Percentiles rank a stretch among this genome's conserved stretches.
Evolutionary conservation across 768 basidiomycete genomes (phyloP).

Genomic region (Boletus patriciae): DNA sequence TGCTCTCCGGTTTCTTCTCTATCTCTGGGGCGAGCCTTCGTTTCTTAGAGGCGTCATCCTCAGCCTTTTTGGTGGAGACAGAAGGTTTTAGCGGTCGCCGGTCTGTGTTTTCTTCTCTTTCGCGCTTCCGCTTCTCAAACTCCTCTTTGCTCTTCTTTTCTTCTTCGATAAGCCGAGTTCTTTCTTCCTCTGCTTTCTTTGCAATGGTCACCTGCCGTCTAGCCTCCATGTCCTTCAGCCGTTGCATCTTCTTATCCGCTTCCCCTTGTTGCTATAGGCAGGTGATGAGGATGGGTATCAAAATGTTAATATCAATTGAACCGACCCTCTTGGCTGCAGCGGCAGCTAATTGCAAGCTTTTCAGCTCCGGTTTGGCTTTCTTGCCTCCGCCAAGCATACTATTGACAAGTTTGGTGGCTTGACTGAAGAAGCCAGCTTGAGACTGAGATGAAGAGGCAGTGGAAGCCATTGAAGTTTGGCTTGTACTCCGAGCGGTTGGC

Average conservation of each 20-base stretch:
- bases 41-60: slow-evolving; percentile 73
- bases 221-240: slow-evolving; percentile 79
- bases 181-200: slow-evolving; percentile 80
- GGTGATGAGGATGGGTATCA: slow-evolving; percentile 7
- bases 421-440: slow-evolving; percentile 63
- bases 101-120: slow-evolving; percentile 74
- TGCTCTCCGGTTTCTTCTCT: slow-evolving; percentile 57
- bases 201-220: slow-evolving; percentile 70
- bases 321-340: slow-evolving; percentile 87
- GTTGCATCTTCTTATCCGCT: slow-evolving; percentile 71
- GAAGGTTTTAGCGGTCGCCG: slow-evolving; percentile 59
- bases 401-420: slow-evolving; percentile 67
- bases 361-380: slow-evolving; percentile 74
- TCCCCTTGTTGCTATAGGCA: slow-evolving; percentile 80
- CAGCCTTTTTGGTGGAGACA: slow-evolving; percentile 59
- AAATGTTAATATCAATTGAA: not conserved
- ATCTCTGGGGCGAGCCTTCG: slow-evolving; percentile 56
- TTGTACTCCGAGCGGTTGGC: slow-evolving; percentile 43
- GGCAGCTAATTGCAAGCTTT: slow-evolving; percentile 80
- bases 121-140: slow-evolving; percentile 74
- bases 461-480: slow-evolving; percentile 57
- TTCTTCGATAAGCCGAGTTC: slow-evolving; percentile 57
- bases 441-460: slow-evolving; percentile 37
- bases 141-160: slow-evolving; percentile 75
- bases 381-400: slow-evolving; percentile 68